Conservation (phyloP, 2,329 filamentous ascomycete genomes). For the Trichoderma koningii region DNA sequence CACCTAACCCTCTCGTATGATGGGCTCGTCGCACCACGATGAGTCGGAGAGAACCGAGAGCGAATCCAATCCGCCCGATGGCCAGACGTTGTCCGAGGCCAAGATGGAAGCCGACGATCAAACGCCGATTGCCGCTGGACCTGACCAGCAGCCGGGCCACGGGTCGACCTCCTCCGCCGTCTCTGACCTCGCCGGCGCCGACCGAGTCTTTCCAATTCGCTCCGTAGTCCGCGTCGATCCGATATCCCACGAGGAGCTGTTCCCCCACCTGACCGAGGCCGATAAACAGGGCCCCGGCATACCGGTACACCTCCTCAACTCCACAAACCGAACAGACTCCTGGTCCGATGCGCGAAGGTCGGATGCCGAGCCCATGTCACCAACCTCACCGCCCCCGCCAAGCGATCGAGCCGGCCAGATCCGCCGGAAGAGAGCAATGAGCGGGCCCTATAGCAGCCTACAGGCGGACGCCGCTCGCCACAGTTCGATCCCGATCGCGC, state of each 20-base stretch:
- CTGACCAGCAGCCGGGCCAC: not conserved
- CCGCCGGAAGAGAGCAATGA: conserved; percentile 41
- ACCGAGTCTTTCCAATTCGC: conserved; percentile 78
- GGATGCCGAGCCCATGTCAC: conserved; percentile 35
- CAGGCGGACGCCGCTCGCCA: conserved; percentile 48
- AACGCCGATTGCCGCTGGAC: not conserved
- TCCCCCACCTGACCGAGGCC: conserved; percentile 39
- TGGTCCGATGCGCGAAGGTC: conserved; percentile 35
- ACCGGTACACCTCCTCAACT: conserved; percentile 36
- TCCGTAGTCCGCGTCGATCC: conserved; percentile 75
- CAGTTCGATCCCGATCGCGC: conserved; percentile 40
- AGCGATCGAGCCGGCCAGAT: conserved; percentile 31
- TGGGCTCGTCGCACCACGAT: conserved; percentile 17
- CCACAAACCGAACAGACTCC: conserved; percentile 36
- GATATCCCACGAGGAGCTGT: conserved; percentile 46
- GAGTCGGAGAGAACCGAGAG: conserved; percentile 7
- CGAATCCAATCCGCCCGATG: not conserved
- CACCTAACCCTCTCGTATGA: not conserved
- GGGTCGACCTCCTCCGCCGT: conserved; percentile 34
- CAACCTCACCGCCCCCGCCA: conserved; percentile 30
- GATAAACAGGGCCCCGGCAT: conserved; percentile 38
- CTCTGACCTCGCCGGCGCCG: conserved; percentile 44
- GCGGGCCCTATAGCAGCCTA: conserved; percentile 48
- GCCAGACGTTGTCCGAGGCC: not conserved
- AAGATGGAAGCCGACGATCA: not conserved